A percentile compares a stretch with the other conserved stretches of the same genome.
Evolutionary conservation across 1,139 yeast species (phyloP).

Genomic region (Yamadazyma diddensiae): DNA sequence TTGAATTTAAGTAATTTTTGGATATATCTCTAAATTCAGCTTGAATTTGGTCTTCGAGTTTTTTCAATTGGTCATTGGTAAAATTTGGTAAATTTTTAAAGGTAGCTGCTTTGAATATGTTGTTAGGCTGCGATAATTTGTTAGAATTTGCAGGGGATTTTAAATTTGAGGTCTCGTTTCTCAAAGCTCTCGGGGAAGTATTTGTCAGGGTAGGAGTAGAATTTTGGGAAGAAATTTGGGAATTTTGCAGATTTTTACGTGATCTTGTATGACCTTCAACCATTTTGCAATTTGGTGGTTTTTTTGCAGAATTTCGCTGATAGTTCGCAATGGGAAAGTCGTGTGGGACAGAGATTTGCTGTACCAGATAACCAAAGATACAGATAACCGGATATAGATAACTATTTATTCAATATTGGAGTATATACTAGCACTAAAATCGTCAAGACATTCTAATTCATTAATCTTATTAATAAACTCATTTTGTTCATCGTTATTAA

Average conservation of each 20-base stretch:
- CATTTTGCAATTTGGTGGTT: too few species aligned
- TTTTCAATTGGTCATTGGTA: conserved; percentile 27
- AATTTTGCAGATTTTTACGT: not conserved
- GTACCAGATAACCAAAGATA: too few species aligned
- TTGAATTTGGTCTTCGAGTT: conserved; percentile 28
- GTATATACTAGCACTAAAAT: conserved; percentile 86
- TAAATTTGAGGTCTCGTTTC: too few species aligned
- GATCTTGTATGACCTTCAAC: too few species aligned
- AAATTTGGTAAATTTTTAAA: conserved; percentile 16
- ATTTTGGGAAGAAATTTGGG: not conserved
- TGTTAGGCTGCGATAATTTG: not conserved
- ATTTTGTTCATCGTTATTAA: conserved; percentile 41
- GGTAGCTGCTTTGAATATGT: conserved; percentile 6
- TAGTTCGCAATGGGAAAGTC: too few species aligned
- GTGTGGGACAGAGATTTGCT: too few species aligned
- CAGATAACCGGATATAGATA: too few species aligned
- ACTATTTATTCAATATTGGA: conserved; percentile 71
- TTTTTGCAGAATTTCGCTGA: too few species aligned
- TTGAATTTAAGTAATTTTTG: conserved; percentile 27
- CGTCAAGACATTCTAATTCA: conserved; percentile 68
- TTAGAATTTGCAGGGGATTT: not conserved
- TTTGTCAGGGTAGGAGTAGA: too few species aligned
- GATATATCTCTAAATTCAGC: conserved; percentile 30
- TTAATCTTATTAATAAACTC: conserved; percentile 45
- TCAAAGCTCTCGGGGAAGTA: too few species aligned